Evolutionary conservation across 129 eudicot species (phyloP).

Genomic region (Lonicera japonica): DNA sequence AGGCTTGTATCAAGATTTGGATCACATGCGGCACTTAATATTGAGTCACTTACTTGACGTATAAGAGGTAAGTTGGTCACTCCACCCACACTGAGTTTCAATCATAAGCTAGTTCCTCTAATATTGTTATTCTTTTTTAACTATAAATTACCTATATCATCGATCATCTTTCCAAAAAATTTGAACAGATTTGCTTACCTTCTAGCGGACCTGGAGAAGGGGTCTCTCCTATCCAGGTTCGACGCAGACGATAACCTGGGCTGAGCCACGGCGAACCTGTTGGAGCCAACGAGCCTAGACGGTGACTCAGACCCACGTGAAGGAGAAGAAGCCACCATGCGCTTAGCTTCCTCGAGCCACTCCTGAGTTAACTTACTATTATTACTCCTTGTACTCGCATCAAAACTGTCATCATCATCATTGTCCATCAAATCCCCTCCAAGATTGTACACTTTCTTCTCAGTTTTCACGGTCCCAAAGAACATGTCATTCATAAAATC

Average conservation of each 20-base stretch:
- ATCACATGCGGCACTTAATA: too few relatives aligned
- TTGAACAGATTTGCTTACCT: too few relatives aligned
- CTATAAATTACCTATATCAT: too few relatives aligned
- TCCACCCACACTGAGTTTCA: too few relatives aligned
- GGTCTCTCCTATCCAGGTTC: constrained; percentile 42
- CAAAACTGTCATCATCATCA: constrained; percentile 32
- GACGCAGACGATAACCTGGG: constrained; percentile 38
- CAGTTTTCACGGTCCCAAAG: constrained; percentile 34
- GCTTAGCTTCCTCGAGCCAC: constrained; percentile 79
- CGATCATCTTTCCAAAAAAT: too few relatives aligned
- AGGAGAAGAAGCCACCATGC: constrained; percentile 74
- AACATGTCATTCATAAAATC: constrained; percentile 90
- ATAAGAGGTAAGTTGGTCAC: too few relatives aligned
- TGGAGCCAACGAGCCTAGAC: constrained; percentile 43
- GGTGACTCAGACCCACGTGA: constrained; percentile 53
- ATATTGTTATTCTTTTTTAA: too few relatives aligned
- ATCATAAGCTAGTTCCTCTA: too few relatives aligned
- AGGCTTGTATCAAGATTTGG: too few relatives aligned
- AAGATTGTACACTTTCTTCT: constrained; percentile 55
- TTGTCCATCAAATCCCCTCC: constrained; percentile 19
- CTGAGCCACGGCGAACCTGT: constrained; percentile 49
- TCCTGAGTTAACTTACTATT: constrained; percentile 67
- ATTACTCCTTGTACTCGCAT: constrained; percentile 55
- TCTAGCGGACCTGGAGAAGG: constrained; percentile 67
- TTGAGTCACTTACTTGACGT: too few relatives aligned